Base-by-base conservation (phyloP, 2,329 filamentous ascomycete genomes). In the Paecilomyces variotii region DNA sequence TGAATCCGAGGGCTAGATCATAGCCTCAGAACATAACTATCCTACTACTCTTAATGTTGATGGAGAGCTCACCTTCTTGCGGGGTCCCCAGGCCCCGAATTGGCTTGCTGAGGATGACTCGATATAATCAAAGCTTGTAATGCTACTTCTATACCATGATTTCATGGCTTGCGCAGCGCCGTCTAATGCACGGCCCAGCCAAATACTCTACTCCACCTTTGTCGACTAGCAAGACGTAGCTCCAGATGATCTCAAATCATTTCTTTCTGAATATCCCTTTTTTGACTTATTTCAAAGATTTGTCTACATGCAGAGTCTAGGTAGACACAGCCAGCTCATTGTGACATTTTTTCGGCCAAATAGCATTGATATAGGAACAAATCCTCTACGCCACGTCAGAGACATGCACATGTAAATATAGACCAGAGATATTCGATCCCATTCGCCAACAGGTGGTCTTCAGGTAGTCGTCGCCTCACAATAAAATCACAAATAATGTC, bases 391-490 rank as follows among this genome's bases (percentile, higher is more conserved):
- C 24, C 27, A 26, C 25, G 50, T 0, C 27, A 26, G 27, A 28
- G 14, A 26, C 27, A 52, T 52, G 50, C 50, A 26, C 50, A 52
- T 26, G 50, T 14, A 52, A 25, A 52, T 24, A 52, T 52, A 52
- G 14, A 24, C 39, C 39, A 45, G 14, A 45, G 27, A 52, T 11
- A 50, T 10, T 28, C 24, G 27, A 5, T 26, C 11, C 25, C 3
- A 52, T 57, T 57, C 51, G 52, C 56, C 52, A 58, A 56, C 59
- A 64, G 58, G 61, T 59, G 63, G 56, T 54, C 30, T 55, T 14
- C 52, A 53, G 64, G 61, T 59, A 57, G 57, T 51, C 54, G 64
- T 64, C 64, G 63, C 60, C 64, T 67, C 30, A 61, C 63, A 62
- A 64, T 62, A 56, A 63, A 60, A 68, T 67, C 67, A 56, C 59